Evolutionary conservation across 2,329 filamentous ascomycete genomes (phyloP).

Genomic region (Phialophora verrucosa): DNA sequence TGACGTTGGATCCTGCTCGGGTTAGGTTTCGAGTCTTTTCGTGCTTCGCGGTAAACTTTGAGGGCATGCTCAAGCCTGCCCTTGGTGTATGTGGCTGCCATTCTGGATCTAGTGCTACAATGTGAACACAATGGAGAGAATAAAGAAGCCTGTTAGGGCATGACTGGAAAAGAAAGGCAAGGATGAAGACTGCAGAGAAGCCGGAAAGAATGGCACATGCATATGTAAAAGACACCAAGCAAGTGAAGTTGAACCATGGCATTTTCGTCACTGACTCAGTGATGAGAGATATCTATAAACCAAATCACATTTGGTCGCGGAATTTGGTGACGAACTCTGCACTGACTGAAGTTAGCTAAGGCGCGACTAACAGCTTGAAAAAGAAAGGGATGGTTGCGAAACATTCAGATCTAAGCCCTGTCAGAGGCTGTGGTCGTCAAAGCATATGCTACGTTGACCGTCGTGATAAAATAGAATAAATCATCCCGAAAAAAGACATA

Average conservation of each 20-base stretch:
- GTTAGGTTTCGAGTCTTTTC: not conserved
- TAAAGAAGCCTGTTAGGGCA: not conserved
- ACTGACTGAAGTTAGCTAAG: conserved; percentile 17
- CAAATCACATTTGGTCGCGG: too few species aligned
- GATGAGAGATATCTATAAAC: not conserved
- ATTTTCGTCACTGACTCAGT: not conserved
- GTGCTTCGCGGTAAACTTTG: conserved; percentile 25
- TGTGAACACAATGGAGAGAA: not conserved
- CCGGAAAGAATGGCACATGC: not conserved
- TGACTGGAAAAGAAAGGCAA: not conserved
- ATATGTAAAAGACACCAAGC: not conserved
- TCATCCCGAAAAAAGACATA: conserved; percentile 65
- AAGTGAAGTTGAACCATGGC: not conserved
- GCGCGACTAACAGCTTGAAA: not conserved
- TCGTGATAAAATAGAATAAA: conserved; percentile 70
- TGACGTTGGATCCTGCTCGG: conserved; percentile 15
- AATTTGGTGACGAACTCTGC: not conserved
- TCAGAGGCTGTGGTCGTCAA: conserved; percentile 83
- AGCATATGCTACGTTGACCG: conserved; percentile 81
- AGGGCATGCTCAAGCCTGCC: conserved; percentile 29
- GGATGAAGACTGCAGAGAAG: not conserved
- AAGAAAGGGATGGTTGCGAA: conserved; percentile 11
- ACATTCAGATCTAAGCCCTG: conserved; percentile 62
- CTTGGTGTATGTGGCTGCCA: conserved; percentile 29
- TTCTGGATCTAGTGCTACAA: not conserved